Conservation (phyloP, 2,329 filamentous ascomycete genomes). For the Sarocladiaceae sp. region DNA sequence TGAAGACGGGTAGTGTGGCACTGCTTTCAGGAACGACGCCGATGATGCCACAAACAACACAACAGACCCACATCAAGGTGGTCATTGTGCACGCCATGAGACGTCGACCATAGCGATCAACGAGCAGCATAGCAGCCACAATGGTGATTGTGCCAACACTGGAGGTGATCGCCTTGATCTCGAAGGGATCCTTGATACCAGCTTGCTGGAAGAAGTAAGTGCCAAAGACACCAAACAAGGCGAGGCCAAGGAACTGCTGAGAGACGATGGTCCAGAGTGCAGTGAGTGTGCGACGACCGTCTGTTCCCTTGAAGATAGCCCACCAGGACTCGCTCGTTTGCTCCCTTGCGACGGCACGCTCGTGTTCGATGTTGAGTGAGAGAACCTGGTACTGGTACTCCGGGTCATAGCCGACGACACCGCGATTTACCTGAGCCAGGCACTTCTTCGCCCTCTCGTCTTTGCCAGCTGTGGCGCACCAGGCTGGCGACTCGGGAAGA, state of each 20-base stretch:
- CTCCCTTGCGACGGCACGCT: constrained; percentile 15
- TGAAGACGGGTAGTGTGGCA: constrained; percentile 11
- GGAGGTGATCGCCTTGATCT: constrained; percentile 15
- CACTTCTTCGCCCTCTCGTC: constrained; percentile 15
- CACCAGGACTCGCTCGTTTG: constrained; percentile 17
- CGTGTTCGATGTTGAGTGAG: constrained; percentile 15
- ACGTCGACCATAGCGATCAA: constrained; percentile 15
- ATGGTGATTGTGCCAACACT: constrained; percentile 14
- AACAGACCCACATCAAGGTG: constrained; percentile 13
- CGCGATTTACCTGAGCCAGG: constrained; percentile 16
- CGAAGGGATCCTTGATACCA: constrained; percentile 15
- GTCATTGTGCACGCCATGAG: constrained; percentile 14
- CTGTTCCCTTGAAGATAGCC: constrained; percentile 18
- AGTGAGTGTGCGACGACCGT: constrained; percentile 20
- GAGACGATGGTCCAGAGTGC: constrained; percentile 18
- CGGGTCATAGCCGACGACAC: constrained; percentile 13
- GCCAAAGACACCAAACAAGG: constrained; percentile 16
- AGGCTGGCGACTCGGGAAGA: constrained; percentile 32
- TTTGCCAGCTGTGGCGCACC: constrained; percentile 22
- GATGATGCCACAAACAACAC: constrained; percentile 16
- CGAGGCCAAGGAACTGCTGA: constrained; percentile 18
- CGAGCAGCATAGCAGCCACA: constrained; percentile 11
- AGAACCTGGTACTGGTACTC: constrained; percentile 17
- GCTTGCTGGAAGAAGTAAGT: constrained; percentile 20
- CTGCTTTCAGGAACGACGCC: constrained; percentile 5